Conservation (phyloP, 495 filamentous ascomycete species). For the Aspergillus funiculosus region DNA sequence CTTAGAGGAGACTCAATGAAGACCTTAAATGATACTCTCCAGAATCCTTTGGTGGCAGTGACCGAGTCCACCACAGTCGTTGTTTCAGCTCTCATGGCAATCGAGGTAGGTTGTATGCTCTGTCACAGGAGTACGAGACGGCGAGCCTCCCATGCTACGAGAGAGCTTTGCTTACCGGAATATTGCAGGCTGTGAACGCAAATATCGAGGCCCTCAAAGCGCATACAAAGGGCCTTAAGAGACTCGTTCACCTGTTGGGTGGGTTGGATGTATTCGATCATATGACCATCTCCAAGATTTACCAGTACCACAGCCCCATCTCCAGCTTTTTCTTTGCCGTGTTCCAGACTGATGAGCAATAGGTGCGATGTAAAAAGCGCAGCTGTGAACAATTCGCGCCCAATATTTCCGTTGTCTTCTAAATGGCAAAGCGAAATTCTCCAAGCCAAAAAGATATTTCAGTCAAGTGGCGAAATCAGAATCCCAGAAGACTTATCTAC, state of each 20-base stretch:
- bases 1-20: conserved; percentile 5
- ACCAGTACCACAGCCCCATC: conserved; percentile 2
- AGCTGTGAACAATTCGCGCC: neutral
- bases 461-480: neutral
- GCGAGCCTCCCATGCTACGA: neutral
- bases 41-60: neutral
- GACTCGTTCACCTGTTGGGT: neutral
- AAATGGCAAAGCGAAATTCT: conserved; percentile 8
- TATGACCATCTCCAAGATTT: conserved; percentile 7
- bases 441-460: conserved; percentile 1
- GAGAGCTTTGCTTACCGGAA: neutral
- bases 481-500: neutral
- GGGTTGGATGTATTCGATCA: neutral
- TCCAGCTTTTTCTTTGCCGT: neutral
- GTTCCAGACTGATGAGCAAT: neutral
- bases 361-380: conserved; percentile 2
- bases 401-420: conserved; percentile 1
- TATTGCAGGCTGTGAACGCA: conserved; percentile 1
- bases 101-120: conserved; percentile 3
- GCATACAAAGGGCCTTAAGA: conserved; percentile 3
- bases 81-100: conserved; percentile 3
- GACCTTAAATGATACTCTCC: conserved; percentile 1
- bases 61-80: conserved; percentile 3
- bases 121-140: too few relatives aligned
- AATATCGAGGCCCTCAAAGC: conserved; percentile 3